Percentiles rank a stretch among this genome's conserved stretches.
Conservation (phyloP, 139 green algal genomes). For the Parachlorella kessleri region DNA sequence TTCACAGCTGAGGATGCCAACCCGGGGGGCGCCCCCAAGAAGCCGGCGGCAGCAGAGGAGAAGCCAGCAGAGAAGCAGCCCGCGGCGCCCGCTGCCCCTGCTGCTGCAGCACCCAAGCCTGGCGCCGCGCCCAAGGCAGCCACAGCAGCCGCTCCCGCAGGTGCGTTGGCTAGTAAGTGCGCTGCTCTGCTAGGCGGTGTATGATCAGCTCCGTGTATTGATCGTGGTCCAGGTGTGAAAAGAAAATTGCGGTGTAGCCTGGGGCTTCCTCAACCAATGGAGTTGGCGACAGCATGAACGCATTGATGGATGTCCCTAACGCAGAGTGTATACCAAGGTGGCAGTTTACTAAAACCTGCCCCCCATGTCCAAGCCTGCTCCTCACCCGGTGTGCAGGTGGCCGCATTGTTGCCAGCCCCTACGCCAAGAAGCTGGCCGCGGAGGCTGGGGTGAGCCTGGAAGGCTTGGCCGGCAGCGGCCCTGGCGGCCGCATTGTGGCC, state of each 20-base stretch:
- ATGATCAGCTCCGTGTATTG: too few relatives aligned
- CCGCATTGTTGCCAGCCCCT: slow-evolving; percentile 74
- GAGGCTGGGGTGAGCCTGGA: slow-evolving; percentile 72
- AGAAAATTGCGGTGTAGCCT: too few relatives aligned
- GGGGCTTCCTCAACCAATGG: too few relatives aligned
- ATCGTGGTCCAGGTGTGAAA: too few relatives aligned
- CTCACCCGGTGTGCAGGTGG: slow-evolving; percentile 37
- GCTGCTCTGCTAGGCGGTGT: too few relatives aligned
- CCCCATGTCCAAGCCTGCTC: too few relatives aligned
- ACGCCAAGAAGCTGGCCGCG: slow-evolving; percentile 75
- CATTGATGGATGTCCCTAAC: too few relatives aligned
- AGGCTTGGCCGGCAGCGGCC: slow-evolving; percentile 62
- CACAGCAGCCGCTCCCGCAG: slow-evolving; percentile 12
- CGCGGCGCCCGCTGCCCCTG: background rate
- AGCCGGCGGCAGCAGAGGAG: slow-evolving; percentile 4
- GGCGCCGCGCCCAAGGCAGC: slow-evolving; percentile 7
- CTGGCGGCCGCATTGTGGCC: slow-evolving; percentile 78
- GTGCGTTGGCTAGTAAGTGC: too few relatives aligned
- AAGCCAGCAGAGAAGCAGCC: slow-evolving; percentile 3
- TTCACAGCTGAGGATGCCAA: slow-evolving; percentile 4
- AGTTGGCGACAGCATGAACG: too few relatives aligned
- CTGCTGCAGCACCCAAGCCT: slow-evolving; percentile 6
- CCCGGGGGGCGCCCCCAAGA: background rate
- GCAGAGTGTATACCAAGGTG: too few relatives aligned
- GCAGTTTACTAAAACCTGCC: too few relatives aligned